phyloP scores from a whole-genome alignment of 1,139 yeast genomes.

The Lodderomyces parapsilosis region DNA sequence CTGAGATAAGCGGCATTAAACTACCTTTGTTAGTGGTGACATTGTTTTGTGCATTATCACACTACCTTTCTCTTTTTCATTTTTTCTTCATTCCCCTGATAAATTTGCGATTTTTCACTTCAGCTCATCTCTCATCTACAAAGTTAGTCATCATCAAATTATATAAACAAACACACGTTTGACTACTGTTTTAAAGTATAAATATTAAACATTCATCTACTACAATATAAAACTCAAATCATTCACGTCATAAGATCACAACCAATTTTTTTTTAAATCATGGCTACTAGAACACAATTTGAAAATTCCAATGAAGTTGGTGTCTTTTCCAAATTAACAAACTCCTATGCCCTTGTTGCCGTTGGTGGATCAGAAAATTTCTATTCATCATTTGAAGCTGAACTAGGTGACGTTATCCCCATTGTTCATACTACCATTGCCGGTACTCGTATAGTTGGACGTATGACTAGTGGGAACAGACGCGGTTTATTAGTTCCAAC shows the following conservation, averaged over 20 bases:
- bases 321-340: constrained; percentile 93
- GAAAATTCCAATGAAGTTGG: constrained; percentile 99
- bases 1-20: background rate
- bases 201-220: background rate
- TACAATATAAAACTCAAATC: background rate
- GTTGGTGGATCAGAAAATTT: constrained; percentile 98
- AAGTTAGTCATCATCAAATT: background rate
- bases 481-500: constrained; percentile 96
- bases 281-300: constrained; percentile 65
- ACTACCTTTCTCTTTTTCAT: background rate
- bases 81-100: background rate
- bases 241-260: background rate
- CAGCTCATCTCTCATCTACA: background rate
- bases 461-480: constrained; percentile 99
- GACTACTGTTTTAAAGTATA: background rate
- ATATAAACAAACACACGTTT: background rate
- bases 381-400: constrained; percentile 96
- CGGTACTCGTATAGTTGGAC: constrained; percentile 95
- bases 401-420: constrained; percentile 93
- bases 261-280: constrained; percentile 12
- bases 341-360: constrained; percentile 93
- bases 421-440: constrained; percentile 97
- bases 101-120: background rate
- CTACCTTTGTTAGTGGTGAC: background rate
- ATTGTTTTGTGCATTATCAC: background rate